Evolutionary conservation across 768 basidiomycete species (phyloP).

Genomic region (Plicaturopsis crispa): DNA sequence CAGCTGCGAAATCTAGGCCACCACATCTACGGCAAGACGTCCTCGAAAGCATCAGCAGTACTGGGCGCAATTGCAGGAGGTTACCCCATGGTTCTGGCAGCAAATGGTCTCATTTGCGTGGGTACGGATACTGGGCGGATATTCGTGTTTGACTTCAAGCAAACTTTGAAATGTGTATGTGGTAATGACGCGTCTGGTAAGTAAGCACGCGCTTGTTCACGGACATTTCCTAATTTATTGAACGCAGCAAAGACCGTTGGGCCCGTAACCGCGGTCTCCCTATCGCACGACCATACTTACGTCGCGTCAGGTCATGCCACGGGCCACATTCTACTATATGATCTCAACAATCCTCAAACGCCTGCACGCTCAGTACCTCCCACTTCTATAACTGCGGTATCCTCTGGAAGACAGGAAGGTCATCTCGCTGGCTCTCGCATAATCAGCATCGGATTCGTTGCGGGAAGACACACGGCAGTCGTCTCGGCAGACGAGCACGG

Average conservation of each 20-base stretch:
- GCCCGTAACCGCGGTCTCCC: conserved; percentile 78
- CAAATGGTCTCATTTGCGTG: conserved; percentile 83
- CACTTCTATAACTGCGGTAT: conserved; percentile 56
- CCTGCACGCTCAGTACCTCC: conserved; percentile 69
- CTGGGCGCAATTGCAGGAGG: conserved; percentile 54
- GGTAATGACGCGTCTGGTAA: conserved; percentile 63
- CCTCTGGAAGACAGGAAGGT: conserved; percentile 78
- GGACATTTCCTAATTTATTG: background rate
- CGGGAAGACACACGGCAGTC: conserved; percentile 87
- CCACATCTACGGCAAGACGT: conserved; percentile 43
- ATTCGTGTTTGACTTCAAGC: conserved; percentile 86
- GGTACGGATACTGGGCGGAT: conserved; percentile 78
- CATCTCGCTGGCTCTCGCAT: conserved; percentile 79
- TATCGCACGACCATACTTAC: conserved; percentile 93
- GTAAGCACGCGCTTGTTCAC: conserved; percentile 7
- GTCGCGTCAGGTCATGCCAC: conserved; percentile 81
- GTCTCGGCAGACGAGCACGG: conserved; percentile 88
- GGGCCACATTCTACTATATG: conserved; percentile 83
- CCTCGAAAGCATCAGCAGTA: conserved; percentile 54
- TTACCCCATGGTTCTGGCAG: conserved; percentile 71
- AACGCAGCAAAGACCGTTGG: conserved; percentile 52
- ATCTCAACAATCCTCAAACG: conserved; percentile 59
- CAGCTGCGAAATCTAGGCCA: conserved; percentile 50
- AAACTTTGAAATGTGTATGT: conserved; percentile 73
- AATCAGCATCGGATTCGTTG: conserved; percentile 78